Conservation (phyloP, 2,329 filamentous ascomycete species). For the Lasiodiplodia sp. region DNA sequence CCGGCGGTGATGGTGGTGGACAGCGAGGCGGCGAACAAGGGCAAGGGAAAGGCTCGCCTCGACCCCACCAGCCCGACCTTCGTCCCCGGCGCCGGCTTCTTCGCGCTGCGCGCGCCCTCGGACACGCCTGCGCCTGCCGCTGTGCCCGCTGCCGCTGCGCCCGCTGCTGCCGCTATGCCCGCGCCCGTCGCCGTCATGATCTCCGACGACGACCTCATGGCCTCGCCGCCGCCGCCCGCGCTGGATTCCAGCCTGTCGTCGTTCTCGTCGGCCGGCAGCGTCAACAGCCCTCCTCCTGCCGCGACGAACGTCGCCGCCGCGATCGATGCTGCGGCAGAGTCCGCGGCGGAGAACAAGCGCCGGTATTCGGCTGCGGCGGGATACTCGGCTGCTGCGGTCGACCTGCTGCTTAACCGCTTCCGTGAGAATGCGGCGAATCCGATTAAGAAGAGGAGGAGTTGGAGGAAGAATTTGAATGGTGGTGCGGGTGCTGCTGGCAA, state of each 20-base stretch:
- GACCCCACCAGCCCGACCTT: conserved; percentile 17
- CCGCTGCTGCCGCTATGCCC: background rate
- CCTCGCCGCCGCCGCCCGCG: background rate
- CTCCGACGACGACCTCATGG: background rate
- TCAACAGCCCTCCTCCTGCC: background rate
- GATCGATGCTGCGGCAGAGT: background rate
- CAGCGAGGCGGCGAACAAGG: background rate
- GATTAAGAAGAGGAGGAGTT: conserved; percentile 19
- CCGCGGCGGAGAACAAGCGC: background rate
- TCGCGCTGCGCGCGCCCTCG: background rate
- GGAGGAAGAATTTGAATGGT: background rate
- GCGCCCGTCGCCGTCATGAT: background rate
- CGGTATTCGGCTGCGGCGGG: background rate
- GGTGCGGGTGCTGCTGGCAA: background rate
- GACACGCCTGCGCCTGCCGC: background rate
- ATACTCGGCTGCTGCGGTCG: conserved; percentile 15
- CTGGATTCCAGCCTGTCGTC: background rate
- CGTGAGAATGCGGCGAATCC: conserved; percentile 22
- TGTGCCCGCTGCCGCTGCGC: background rate
- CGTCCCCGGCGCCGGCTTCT: conserved; percentile 13
- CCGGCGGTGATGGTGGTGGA: background rate
- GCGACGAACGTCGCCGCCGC: background rate
- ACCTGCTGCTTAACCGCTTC: conserved; percentile 25
- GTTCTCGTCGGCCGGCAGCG: background rate
- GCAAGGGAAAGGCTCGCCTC: conserved; percentile 6